Percentiles rank a stretch among this genome's conserved stretches.
Evolutionary conservation across 306 rosid species (phyloP).

Genomic region (Mimosa pudica): DNA sequence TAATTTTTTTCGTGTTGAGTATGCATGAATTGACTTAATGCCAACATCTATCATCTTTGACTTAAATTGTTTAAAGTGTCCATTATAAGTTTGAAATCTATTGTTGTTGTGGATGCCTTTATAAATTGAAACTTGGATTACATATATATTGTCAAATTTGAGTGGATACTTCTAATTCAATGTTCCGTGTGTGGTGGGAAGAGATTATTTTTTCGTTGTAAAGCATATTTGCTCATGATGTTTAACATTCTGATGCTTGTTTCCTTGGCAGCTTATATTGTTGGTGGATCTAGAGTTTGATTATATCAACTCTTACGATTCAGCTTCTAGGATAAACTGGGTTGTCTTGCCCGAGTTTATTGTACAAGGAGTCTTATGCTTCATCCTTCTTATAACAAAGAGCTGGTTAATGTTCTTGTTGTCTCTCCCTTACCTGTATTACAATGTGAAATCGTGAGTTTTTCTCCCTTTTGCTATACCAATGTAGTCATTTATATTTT

Average conservation of each 20-base stretch:
- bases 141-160: background rate
- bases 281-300: slow-evolving; percentile 90
- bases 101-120: background rate
- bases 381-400: slow-evolving; percentile 61
- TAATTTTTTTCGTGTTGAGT: no score
- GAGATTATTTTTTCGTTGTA: background rate
- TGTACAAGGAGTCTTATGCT: slow-evolving; percentile 62
- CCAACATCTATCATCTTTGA: background rate
- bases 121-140: background rate
- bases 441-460: slow-evolving; percentile 72
- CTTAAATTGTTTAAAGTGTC: background rate
- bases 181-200: slow-evolving; percentile 4
- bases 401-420: slow-evolving; percentile 72
- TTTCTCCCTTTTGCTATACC: slow-evolving; percentile 26
- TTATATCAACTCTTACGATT: slow-evolving; percentile 89
- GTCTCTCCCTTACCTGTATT: slow-evolving; percentile 75
- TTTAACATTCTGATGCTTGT: slow-evolving; percentile 12
- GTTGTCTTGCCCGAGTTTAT: slow-evolving; percentile 79
- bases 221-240: background rate
- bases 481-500: slow-evolving; percentile 9
- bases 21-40: background rate
- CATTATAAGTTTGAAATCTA: slow-evolving; percentile 1
- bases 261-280: slow-evolving; percentile 76
- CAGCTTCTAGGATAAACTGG: slow-evolving; percentile 71
- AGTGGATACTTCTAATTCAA: background rate